Base-by-base conservation (phyloP, 108 stramenopile genomes). In the Pseudonitzschia multiseries region DNA sequence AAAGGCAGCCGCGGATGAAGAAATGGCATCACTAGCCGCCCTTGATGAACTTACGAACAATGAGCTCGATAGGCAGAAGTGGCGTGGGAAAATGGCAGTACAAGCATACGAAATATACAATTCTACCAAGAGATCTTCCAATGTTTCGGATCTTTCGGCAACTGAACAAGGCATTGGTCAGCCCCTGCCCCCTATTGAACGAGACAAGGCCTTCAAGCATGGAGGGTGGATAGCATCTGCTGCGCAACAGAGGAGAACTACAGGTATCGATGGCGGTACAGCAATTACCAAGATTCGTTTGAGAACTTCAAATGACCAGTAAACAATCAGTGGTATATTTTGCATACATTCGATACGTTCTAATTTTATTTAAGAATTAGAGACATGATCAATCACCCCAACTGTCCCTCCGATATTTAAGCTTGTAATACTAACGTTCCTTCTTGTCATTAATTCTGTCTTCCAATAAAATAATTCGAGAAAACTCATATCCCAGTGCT, bases 171-270 rank as follows among this genome's bases (percentile, higher is more conserved):
- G 83, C 61, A 77, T 88, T 75, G 89, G 88, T 4, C 85, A 92
- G 41, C 90, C 91, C 2, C 73, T 95, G 20, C 94, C 91, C 51
- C 69, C 92, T 15, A 83, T 95, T 20, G 40, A 84, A 62, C 81
- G 84, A 59, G 89, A 95, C 65, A 71, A 64, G 4, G 90, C 90
- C 0, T 95, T 92, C 78, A 89, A 83, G 63, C 75, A 87, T 40
- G 94, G 94, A 24, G 94, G 91, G 21, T 95, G 94, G 94, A 89
- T 91, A 28, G 86, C 91, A 12, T 89, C 88, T 56, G 81, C 91
- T 46, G 87, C 91, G 0, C 88, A 90, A 44, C 94, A 95, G 67
- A 69, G 94, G 27, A 80, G 94, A 61, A 79, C 68, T 18, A 68
- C 86, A 54, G 86, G 79, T 50, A 62, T 86, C 8, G 94, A 95